phyloP scores from a whole-genome alignment of 2,329 filamentous ascomycete species.

The Claviceps quebecensis region DNA sequence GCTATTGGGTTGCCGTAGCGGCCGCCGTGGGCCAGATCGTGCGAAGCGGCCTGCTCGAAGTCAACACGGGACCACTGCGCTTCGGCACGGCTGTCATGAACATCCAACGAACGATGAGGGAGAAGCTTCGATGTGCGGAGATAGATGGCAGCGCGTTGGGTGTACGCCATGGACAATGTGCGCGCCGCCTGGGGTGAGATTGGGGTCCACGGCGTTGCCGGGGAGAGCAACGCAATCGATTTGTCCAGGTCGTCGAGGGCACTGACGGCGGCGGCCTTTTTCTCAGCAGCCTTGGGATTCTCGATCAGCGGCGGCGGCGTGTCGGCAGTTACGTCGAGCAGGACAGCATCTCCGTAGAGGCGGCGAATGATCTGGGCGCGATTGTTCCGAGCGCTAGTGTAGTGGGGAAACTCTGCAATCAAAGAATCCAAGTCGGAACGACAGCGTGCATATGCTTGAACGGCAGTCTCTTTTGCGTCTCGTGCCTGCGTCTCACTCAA shows the following conservation, averaged over 20 bases:
- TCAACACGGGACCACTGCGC: conserved; percentile 35
- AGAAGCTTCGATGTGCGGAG: conserved; percentile 42
- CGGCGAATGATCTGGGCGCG: conserved; percentile 53
- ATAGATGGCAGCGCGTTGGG: conserved; percentile 54
- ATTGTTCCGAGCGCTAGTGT: conserved; percentile 64
- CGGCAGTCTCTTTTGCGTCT: conserved; percentile 22
- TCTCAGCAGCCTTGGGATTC: conserved; percentile 23
- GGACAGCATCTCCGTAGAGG: conserved; percentile 46
- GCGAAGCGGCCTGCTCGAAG: conserved; percentile 49
- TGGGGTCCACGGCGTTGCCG: conserved; percentile 31
- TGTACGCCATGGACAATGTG: conserved; percentile 55
- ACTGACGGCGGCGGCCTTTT: conserved; percentile 23
- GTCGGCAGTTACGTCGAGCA: conserved; percentile 27
- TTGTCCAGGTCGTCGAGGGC: conserved; percentile 39
- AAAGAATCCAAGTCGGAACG: conserved; percentile 38
- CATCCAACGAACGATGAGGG: conserved; percentile 20
- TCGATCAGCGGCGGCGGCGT: conserved; percentile 28
- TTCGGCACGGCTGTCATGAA: conserved; percentile 29
- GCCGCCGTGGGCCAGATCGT: conserved; percentile 49
- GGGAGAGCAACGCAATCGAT: conserved; percentile 46
- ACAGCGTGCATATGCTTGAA: conserved; percentile 31
- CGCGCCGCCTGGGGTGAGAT: conserved; percentile 52
- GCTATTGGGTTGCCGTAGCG: conserved; percentile 53
- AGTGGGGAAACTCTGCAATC: conserved; percentile 44
- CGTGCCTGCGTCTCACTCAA: conserved; percentile 28